phyloP scores from a whole-genome alignment of 495 filamentous ascomycete species.

The Neohortaea acidophila region DNA sequence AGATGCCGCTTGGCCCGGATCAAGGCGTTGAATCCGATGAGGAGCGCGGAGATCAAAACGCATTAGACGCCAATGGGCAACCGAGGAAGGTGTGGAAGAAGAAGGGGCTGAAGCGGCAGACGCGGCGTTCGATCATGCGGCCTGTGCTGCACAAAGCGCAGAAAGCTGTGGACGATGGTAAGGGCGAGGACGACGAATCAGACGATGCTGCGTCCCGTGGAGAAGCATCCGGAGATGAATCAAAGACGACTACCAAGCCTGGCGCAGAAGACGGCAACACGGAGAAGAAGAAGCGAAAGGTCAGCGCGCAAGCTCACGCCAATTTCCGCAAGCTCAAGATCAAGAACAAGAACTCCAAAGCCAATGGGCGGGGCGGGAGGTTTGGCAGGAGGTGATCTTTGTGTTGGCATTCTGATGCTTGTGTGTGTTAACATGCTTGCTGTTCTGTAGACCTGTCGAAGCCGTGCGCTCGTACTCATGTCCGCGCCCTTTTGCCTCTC shows the following conservation, averaged over 20 bases:
- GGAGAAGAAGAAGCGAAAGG: conserved; percentile 49
- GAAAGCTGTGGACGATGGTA: conserved; percentile 9
- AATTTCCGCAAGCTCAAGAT: conserved; percentile 79
- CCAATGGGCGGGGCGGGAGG: conserved; percentile 20
- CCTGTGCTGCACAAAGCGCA: conserved; percentile 20
- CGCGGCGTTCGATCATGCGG: conserved; percentile 50
- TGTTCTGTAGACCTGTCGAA: too few species aligned
- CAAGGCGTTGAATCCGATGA: conserved; percentile 37
- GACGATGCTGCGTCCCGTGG: background rate
- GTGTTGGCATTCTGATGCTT: too few species aligned
- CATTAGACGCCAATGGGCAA: conserved; percentile 28
- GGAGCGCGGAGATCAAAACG: conserved; percentile 19
- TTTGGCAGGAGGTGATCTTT: conserved; percentile 20
- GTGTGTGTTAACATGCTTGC: too few species aligned
- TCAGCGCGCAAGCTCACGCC: conserved; percentile 58
- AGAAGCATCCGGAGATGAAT: conserved; percentile 3
- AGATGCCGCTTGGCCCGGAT: conserved; percentile 45
- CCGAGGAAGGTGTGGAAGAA: conserved; percentile 65
- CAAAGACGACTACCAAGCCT: background rate
- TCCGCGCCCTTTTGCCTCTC: too few species aligned
- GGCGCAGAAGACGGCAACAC: conserved; percentile 10
- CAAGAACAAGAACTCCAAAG: conserved; percentile 34
- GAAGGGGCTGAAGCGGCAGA: conserved; percentile 80
- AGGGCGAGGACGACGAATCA: conserved; percentile 14
- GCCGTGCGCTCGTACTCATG: too few species aligned